These are phyloP conservation scores for Cytospora mali DNA, from an alignment of 2,329 filamentous ascomycete species.

Conservation along the genomic window DNA sequence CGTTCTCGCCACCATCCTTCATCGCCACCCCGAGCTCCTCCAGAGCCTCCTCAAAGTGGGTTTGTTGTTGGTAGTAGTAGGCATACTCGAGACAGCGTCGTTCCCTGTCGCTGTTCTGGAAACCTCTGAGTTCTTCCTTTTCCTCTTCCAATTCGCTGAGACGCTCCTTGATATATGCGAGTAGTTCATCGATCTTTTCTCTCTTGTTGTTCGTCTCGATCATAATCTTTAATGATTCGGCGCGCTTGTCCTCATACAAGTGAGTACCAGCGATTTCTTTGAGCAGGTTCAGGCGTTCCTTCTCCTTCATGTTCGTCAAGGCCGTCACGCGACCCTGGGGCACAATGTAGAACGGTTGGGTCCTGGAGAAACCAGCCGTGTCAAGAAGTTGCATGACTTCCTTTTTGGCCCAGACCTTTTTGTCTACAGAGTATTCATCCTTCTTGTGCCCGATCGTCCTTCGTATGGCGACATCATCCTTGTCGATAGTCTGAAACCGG, in stretches of 20 bases:
- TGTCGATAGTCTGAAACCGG: constrained; percentile 89
- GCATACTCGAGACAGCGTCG: constrained; percentile 92
- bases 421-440: constrained; percentile 96
- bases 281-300: constrained; percentile 81
- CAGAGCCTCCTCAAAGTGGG: constrained; percentile 73
- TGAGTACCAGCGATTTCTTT: constrained; percentile 99
- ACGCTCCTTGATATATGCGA: constrained; percentile 89
- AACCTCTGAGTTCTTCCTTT: constrained; percentile 91
- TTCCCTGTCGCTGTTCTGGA: constrained; percentile 93
- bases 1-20: constrained; percentile 80
- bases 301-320: constrained; percentile 98
- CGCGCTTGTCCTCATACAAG: constrained; percentile 89
- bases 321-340: constrained; percentile 95
- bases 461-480: constrained; percentile 79
- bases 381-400: constrained; percentile 96
- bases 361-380: constrained; percentile 93
- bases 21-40: constrained; percentile 82
- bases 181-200: constrained; percentile 88
- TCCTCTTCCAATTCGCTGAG: constrained; percentile 91
- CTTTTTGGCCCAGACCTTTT: constrained; percentile 91
- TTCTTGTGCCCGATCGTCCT: constrained; percentile 97
- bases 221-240: constrained; percentile 96
- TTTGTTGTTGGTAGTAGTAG: constrained; percentile 87
- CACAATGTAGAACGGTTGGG: constrained; percentile 98
- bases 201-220: constrained; percentile 93